Evolutionary conservation across 2,329 filamentous ascomycete species (phyloP).

Genomic region (Stylonectria norvegica): DNA sequence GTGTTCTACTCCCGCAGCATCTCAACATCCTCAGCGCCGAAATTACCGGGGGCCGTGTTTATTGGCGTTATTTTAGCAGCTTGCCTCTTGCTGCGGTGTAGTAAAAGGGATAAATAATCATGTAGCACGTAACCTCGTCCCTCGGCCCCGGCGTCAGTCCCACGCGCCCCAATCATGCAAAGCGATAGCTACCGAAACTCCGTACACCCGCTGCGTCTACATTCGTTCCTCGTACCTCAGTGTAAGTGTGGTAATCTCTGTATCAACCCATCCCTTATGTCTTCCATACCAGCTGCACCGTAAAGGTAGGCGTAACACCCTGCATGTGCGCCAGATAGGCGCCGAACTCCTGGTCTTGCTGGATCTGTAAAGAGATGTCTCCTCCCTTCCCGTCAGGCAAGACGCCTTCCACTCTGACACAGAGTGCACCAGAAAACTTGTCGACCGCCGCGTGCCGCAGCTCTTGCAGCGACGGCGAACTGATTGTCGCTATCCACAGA

Average conservation of each 20-base stretch:
- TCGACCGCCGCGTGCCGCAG: slow-evolving; percentile 58
- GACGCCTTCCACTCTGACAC: slow-evolving; percentile 63
- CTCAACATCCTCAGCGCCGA: too few relatives aligned
- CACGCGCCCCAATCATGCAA: background rate
- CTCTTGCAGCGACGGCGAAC: slow-evolving; percentile 55
- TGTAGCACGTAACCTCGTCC: too few relatives aligned
- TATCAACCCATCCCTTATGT: too few relatives aligned
- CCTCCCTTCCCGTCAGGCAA: slow-evolving; percentile 57
- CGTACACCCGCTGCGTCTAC: background rate
- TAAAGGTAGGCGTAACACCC: slow-evolving; percentile 42
- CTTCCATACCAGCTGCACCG: slow-evolving; percentile 38
- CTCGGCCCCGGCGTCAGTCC: too few relatives aligned
- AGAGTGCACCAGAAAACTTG: slow-evolving; percentile 58
- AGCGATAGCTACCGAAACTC: background rate
- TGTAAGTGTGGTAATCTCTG: too few relatives aligned
- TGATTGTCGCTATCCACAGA: slow-evolving; percentile 66
- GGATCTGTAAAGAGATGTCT: slow-evolving; percentile 63
- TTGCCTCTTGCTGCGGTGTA: too few relatives aligned
- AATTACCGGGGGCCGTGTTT: too few relatives aligned
- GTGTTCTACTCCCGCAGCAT: too few relatives aligned
- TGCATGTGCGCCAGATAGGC: slow-evolving; percentile 67
- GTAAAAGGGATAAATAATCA: too few relatives aligned
- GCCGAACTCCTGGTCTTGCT: slow-evolving; percentile 67
- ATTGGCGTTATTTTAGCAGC: too few relatives aligned
- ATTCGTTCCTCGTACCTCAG: background rate